A percentile compares a stretch with the other conserved stretches of the same genome.
Conservation (phyloP, 106 monocot genomes). For the Triglochin maritima region DNA sequence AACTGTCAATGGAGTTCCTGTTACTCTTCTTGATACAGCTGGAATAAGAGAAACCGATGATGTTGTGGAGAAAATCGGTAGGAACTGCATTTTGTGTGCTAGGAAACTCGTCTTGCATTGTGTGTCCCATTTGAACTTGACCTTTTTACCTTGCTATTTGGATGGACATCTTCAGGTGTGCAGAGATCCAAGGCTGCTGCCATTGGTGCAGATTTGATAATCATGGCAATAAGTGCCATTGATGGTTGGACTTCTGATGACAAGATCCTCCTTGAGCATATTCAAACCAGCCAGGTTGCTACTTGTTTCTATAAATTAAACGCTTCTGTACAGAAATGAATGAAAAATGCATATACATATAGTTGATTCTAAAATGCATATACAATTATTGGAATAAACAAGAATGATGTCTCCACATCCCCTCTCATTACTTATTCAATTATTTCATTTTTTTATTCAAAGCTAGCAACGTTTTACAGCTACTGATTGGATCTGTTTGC, state of each 20-base stretch:
- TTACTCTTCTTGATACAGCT: slow-evolving; percentile 91
- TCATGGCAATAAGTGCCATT: slow-evolving; percentile 74
- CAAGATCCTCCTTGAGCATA: slow-evolving; percentile 46
- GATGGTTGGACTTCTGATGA: slow-evolving; percentile 96
- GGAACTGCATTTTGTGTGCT: slow-evolving; percentile 4
- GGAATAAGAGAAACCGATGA: slow-evolving; percentile 87
- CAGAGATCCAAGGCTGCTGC: slow-evolving; percentile 93
- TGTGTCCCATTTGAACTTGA: no score
- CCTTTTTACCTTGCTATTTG: no score
- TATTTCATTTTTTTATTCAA: neutral
- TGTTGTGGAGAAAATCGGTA: slow-evolving; percentile 85
- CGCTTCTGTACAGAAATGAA: neutral
- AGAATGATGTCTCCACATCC: neutral
- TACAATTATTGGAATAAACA: no score
- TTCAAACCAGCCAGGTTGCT: slow-evolving; percentile 30
- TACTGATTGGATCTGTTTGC: no score
- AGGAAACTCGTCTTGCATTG: neutral
- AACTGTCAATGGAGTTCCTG: slow-evolving; percentile 66
- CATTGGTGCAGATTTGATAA: slow-evolving; percentile 65
- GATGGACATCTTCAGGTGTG: slow-evolving; percentile 40
- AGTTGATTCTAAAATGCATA: no score
- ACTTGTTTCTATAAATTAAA: neutral
- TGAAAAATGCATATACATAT: no score
- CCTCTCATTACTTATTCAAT: neutral
- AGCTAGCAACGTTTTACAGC: neutral